phyloP scores from a whole-genome alignment of 140 eudicot genomes.

The Oenanthe javanica region DNA sequence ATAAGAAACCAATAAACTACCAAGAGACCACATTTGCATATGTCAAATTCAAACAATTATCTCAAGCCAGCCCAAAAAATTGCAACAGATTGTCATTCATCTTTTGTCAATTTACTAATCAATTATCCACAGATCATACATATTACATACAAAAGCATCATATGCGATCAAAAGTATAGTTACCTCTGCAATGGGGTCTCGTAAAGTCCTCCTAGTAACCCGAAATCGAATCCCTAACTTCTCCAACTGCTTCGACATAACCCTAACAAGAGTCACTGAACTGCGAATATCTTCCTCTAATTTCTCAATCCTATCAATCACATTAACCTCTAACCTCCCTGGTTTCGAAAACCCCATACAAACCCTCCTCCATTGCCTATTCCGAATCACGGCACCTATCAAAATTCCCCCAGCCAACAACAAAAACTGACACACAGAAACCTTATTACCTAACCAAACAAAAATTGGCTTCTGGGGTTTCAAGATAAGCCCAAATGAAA shows the following conservation, averaged over 20 bases:
- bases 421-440: conserved; percentile 53
- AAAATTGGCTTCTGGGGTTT: conserved; percentile 39
- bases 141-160: neutral
- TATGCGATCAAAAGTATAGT: neutral
- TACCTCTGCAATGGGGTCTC: conserved; percentile 87
- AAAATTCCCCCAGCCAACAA: conserved; percentile 52
- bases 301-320: conserved; percentile 76
- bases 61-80: neutral
- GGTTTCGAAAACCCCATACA: conserved; percentile 41
- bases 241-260: conserved; percentile 90
- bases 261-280: conserved; percentile 55
- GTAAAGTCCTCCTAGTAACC: conserved; percentile 63
- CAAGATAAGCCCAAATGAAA: conserved; percentile 39
- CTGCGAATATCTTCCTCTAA: conserved; percentile 76
- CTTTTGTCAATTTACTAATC: neutral
- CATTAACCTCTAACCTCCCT: conserved; percentile 39
- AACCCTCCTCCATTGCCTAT: conserved; percentile 78
- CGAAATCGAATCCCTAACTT: conserved; percentile 86
- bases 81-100: neutral
- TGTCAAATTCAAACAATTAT: neutral
- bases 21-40: neutral
- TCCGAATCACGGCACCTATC: conserved; percentile 58
- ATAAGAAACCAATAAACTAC: neutral
- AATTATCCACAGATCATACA: neutral
- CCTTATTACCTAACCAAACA: conserved; percentile 49